Base-by-base conservation (phyloP, 257 asterid genomes). In the Solanum chiquidenum region DNA sequence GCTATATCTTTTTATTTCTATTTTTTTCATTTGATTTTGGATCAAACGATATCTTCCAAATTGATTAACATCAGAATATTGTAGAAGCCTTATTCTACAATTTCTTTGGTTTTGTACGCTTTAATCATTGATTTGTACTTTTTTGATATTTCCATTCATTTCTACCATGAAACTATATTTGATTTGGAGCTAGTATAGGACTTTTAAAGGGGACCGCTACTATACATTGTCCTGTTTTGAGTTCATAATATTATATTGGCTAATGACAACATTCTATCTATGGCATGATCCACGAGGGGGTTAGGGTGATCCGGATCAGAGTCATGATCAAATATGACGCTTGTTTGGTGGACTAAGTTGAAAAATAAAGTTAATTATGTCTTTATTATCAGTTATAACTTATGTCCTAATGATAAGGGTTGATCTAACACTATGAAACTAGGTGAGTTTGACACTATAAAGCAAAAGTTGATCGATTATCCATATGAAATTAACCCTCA, bases 51-150 rank as follows among this genome's bases (percentile, higher is more conserved):
- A 44, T 44, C 38, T 27, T 79, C 64, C 40, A 44, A 79, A 79
- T 42, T 16, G 25, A 79, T 44, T 44, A 79, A 29, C 85, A 79
- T 25, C 85, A 44, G 64, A 8, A 12, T 66, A 66, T 79, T 42
- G 64, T 79, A 79, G 66, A 79, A 44, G 38, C 25, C 38, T 79
- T 79, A 79, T 44, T 79, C 38, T 27, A 27, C 40, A 42, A 79
- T 46, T 80, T 80, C 38, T 46, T 80, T 46, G 66, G 25, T 44
- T 29, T 27, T 27, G 18, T 80, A 27, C 13, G 5, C 85, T 80
- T 80, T 80, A 29, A 80, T 80, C 85, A 80, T 79, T 46, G 85
- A 18, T 35, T 16, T 80, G 42, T 29, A 44, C 66, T 46, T 80
- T 5, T 80, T 8, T 80, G 5, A 16, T 27, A 29, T 46, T 44